Evolutionary conservation across 1,284 basidiomycete species (phyloP), one percentile per base, ranked within the genome.

Genomic region (Agaricales sp.): DNA sequence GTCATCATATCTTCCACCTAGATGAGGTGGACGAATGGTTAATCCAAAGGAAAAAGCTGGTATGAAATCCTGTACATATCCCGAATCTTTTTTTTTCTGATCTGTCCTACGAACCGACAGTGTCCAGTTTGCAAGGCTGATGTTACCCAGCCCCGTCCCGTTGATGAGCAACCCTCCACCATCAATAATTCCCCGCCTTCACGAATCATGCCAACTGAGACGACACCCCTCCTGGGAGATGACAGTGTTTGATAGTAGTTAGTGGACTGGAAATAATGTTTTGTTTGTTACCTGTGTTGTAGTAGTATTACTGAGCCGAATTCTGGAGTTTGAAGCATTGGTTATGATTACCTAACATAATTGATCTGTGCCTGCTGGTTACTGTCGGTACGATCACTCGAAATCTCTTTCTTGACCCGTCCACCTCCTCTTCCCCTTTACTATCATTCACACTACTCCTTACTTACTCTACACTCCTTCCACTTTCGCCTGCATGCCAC

Each of bases 11-110:
- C 50, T 91, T 89, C 63, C 87, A 91, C 64, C 70, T 87, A 49
- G 80, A 83, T 43, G 91, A 94, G 64, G 81, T 94, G 41, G 90
- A 92, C 61, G 77, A 83, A 56, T 96, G 92, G 92, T 67, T 96
- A 52, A 83, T 92, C 52, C 81, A 86, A 54, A 80, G 87, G 64
- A 89, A 92, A 70, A 92, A 94, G 69, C 67, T 92, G 62, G 90
- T 35, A 35, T 92, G 59, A 60, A n/a, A n/a, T n/a, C n/a, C n/a
- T n/a, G n/a, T n/a, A 84, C 74, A 26, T 41, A 45, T 45, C 48
- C 47, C 37, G 54, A 11, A 48, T 54, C 35, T 16, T 45, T 46
- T 48, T 13, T 44, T 53, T 4, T 37, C 16, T 37, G 11, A 12
- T 12, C 12, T 16, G 11, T 12, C 11, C 30, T 11, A 37, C 12